Conservation (phyloP, 169 alveolate genomes). For the Cystoisospora suis region DNA sequence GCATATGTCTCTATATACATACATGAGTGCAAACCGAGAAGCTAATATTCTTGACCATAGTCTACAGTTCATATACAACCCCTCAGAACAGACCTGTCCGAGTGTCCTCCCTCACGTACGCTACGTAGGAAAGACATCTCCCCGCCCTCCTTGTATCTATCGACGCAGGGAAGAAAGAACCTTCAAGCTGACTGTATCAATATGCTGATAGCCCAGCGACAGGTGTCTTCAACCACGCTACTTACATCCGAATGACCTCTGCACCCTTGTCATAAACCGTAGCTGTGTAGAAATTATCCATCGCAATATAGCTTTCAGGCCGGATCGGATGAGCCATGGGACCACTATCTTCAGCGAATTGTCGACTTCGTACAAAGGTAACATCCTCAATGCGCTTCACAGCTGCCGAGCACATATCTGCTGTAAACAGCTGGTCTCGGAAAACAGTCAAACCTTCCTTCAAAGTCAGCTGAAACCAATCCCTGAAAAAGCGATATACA, state of each 20-base stretch:
- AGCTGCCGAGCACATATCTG: conserved; percentile 79
- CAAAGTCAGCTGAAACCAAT: conserved; percentile 66
- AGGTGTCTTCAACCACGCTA: too few relatives aligned
- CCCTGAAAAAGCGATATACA: conserved; percentile 42
- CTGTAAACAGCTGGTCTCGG: conserved; percentile 88
- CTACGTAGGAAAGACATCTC: too few relatives aligned
- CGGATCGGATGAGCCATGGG: conserved; percentile 94
- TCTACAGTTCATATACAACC: too few relatives aligned
- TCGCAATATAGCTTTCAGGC: conserved; percentile 89
- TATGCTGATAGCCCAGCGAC: too few relatives aligned
- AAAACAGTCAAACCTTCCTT: conserved; percentile 94
- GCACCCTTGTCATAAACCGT: conserved; percentile 95
- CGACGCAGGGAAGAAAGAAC: too few relatives aligned
- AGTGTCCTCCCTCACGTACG: too few relatives aligned
- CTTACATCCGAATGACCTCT: conserved; percentile 92
- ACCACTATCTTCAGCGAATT: conserved; percentile 90
- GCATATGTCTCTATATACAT: too few relatives aligned
- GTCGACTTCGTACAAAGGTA: conserved; percentile 78
- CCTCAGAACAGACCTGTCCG: too few relatives aligned
- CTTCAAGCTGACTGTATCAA: too few relatives aligned
- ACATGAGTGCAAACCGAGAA: too few relatives aligned
- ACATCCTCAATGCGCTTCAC: conserved; percentile 87
- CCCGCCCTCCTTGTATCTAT: too few relatives aligned
- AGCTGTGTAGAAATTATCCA: conserved; percentile 92
- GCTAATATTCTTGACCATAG: too few relatives aligned